A percentile compares a stretch with the other conserved stretches of the same genome.
Evolutionary conservation across 306 rosid species (phyloP).

Genomic region (cucumber (Cucumis sativus)): Cucumber_9930_V3 NC_026661.2:3634001-3634500

Average conservation of each 20-base stretch:
- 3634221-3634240: background rate
- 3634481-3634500: slow-evolving; percentile 93
- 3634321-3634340: background rate
- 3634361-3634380: background rate
- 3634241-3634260: background rate
- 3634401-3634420: slow-evolving; percentile 49
- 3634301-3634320: background rate
- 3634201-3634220: too few species aligned
- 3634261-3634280: background rate
- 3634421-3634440: slow-evolving; percentile 89
- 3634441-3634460: slow-evolving; percentile 93
- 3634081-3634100: background rate
- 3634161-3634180: too few species aligned
- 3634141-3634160: too few species aligned
- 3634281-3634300: background rate
- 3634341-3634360: background rate
- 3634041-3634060: background rate
- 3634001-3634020: background rate
- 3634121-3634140: too few species aligned
- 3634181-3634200: too few species aligned
- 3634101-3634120: background rate
- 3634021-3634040: background rate
- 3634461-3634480: slow-evolving; percentile 93
- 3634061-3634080: background rate
- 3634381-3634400: background rate